Evolutionary conservation across 179 eudicot genomes (phyloP).

Genomic region (Heliamphora pulchella): DNA sequence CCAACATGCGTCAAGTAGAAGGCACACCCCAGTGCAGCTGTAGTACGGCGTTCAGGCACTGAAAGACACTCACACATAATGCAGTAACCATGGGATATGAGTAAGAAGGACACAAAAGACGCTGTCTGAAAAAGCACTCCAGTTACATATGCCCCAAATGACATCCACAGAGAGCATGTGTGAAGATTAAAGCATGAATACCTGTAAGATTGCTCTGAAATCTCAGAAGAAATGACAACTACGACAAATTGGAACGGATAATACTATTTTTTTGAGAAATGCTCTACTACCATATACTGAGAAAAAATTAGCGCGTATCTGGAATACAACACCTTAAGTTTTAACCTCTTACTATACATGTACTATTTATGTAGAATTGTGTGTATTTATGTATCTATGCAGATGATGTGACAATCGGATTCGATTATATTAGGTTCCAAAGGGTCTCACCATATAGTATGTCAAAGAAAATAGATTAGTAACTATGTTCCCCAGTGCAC

Average conservation of each 20-base stretch:
- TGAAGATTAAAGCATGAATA: constrained; percentile 77
- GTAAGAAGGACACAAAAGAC: constrained; percentile 75
- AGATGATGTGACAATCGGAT: not conserved
- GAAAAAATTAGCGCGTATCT: not conserved
- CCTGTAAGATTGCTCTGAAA: constrained; percentile 37
- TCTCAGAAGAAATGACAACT: not conserved
- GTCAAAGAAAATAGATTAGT: not conserved
- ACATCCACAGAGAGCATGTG: constrained; percentile 88
- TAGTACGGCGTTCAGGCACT: constrained; percentile 53
- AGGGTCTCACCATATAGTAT: not conserved
- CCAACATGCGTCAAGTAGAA: constrained; percentile 92
- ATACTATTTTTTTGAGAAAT: not conserved
- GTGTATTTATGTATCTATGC: not conserved
- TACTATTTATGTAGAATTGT: not conserved
- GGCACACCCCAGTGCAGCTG: constrained; percentile 68
- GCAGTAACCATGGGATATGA: constrained; percentile 91
- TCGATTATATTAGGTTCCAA: not conserved
- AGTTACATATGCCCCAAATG: constrained; percentile 87
- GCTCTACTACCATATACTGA: not conserved
- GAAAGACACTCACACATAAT: constrained; percentile 86
- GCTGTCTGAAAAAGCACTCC: constrained; percentile 88
- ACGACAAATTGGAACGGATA: not conserved
- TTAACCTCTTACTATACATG: not conserved
- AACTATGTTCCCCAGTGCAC: not conserved
- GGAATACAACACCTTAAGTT: not conserved